Percentiles rank a stretch among this genome's conserved stretches.
Evolutionary conservation across 176 grass and related monocot species (phyloP).

Genomic region (Carex parvula): DNA sequence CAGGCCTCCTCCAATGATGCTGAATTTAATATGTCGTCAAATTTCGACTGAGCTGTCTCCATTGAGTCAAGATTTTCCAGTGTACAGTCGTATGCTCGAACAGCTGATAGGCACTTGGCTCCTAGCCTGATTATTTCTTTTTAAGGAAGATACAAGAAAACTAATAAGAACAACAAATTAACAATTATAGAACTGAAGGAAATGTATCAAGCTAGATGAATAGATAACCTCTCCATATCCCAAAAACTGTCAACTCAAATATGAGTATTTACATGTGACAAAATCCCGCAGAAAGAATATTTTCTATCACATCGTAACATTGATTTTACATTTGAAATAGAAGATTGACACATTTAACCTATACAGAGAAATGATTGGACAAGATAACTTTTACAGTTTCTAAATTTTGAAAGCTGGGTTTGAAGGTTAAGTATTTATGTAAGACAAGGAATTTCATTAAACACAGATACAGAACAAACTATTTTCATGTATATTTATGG

Average conservation of each 20-base stretch:
- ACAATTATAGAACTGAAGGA: background rate
- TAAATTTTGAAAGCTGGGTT: background rate
- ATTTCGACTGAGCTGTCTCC: slow-evolving; percentile 72
- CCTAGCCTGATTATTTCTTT: slow-evolving; percentile 78
- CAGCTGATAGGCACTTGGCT: slow-evolving; percentile 83
- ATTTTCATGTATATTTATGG: background rate
- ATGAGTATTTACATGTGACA: background rate
- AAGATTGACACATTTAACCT: background rate
- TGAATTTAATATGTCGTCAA: slow-evolving; percentile 86
- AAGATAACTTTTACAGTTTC: background rate
- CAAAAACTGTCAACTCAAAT: slow-evolving; percentile 5
- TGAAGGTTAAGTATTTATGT: background rate
- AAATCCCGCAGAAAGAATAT: background rate
- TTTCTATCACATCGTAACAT: background rate
- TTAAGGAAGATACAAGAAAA: slow-evolving; percentile 28
- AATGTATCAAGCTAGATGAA: background rate
- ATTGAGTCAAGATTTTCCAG: slow-evolving; percentile 57
- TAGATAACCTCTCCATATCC: background rate
- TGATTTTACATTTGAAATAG: background rate
- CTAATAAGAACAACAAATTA: background rate
- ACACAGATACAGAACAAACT: background rate
- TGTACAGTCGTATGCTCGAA: slow-evolving; percentile 75
- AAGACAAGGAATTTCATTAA: background rate
- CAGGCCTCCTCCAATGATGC: slow-evolving; percentile 70
- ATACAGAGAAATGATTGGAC: background rate